Evolutionary conservation across 192 early-diverging fungal species (phyloP).

Genomic region (Allomyces macrogynus): DNA sequence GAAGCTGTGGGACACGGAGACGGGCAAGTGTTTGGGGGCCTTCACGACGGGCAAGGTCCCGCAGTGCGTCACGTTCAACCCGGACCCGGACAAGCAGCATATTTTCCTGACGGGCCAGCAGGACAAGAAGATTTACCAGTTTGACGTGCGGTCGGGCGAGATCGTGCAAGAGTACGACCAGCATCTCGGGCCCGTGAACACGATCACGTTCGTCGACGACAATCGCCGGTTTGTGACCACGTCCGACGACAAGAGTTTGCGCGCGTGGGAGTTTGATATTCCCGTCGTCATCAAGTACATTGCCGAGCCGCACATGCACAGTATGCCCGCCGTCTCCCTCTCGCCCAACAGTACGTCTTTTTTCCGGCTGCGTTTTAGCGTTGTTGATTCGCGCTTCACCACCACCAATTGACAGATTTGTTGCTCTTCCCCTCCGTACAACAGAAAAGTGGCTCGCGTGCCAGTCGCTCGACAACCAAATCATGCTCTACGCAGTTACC

Average conservation of each 20-base stretch:
- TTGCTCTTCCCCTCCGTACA: constrained; percentile 1
- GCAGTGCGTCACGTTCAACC: constrained; percentile 79
- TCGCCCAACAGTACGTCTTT: constrained; percentile 57
- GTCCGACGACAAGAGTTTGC: constrained; percentile 87
- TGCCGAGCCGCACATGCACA: constrained; percentile 90
- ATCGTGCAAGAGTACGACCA: constrained; percentile 90
- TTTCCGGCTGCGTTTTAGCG: background rate
- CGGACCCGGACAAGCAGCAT: constrained; percentile 66
- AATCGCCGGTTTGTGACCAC: constrained; percentile 87
- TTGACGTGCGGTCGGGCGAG: constrained; percentile 62
- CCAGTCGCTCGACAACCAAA: constrained; percentile 90
- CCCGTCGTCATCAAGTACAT: constrained; percentile 96
- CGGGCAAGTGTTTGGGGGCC: constrained; percentile 24
- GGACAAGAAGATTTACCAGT: constrained; percentile 83
- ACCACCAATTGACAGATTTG: background rate
- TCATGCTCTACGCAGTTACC: constrained; percentile 67
- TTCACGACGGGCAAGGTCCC: constrained; percentile 64
- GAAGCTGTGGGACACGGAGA: constrained; percentile 98
- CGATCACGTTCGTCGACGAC: constrained; percentile 90
- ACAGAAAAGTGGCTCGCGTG: constrained; percentile 83
- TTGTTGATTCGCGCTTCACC: constrained; percentile 4
- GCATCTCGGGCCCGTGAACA: constrained; percentile 88
- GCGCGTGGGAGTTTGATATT: constrained; percentile 96
- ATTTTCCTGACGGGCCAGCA: constrained; percentile 77
- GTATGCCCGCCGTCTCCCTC: constrained; percentile 78